A percentile compares a stretch with the other conserved stretches of the same genome.
phyloP scores from a whole-genome alignment of 2,329 filamentous ascomycete species.

The Purpureocillium lavendulum region DNA sequence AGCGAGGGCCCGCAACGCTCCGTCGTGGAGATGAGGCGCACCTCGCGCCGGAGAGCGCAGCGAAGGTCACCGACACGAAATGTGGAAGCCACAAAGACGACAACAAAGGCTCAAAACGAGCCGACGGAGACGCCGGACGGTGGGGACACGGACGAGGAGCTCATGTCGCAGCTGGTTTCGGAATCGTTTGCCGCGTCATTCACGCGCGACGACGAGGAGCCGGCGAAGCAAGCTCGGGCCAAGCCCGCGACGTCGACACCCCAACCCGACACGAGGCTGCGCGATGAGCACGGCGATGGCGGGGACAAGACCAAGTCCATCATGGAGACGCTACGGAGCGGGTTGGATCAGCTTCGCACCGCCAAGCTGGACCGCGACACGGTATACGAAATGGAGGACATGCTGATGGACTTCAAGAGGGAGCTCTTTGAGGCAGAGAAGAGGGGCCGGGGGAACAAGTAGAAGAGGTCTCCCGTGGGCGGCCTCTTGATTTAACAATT shows the following conservation, averaged over 20 bases:
- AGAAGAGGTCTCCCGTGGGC: slow-evolving; percentile 11
- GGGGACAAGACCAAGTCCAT: slow-evolving; percentile 14
- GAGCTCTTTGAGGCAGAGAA: slow-evolving; percentile 64
- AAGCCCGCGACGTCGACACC: no score
- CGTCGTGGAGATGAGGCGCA: slow-evolving; percentile 11
- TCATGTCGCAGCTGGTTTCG: slow-evolving; percentile 30
- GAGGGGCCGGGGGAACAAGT: slow-evolving; percentile 33
- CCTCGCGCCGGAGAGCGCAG: slow-evolving; percentile 6
- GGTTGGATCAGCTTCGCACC: slow-evolving; percentile 48
- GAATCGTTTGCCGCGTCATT: slow-evolving; percentile 31
- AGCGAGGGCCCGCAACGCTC: not conserved
- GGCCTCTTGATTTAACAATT: slow-evolving; percentile 3
- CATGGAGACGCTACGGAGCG: slow-evolving; percentile 22
- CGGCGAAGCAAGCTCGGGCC: not conserved
- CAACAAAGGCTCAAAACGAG: not conserved
- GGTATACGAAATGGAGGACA: slow-evolving; percentile 64
- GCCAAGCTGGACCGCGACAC: slow-evolving; percentile 55
- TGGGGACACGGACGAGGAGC: slow-evolving; percentile 30
- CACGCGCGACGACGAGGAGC: slow-evolving; percentile 18
- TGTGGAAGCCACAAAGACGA: not conserved
- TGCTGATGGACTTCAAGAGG: slow-evolving; percentile 70
- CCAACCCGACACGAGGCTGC: no score
- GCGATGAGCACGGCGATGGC: slow-evolving; percentile 4
- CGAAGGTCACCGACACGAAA: slow-evolving; percentile 5
- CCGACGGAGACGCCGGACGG: slow-evolving; percentile 11